A percentile compares a stretch with the other conserved stretches of the same genome.
These are phyloP conservation scores for Pseudopithomyces chartarum DNA, from an alignment of 2,329 filamentous ascomycete genomes.

Conservation along the genomic window DNA sequence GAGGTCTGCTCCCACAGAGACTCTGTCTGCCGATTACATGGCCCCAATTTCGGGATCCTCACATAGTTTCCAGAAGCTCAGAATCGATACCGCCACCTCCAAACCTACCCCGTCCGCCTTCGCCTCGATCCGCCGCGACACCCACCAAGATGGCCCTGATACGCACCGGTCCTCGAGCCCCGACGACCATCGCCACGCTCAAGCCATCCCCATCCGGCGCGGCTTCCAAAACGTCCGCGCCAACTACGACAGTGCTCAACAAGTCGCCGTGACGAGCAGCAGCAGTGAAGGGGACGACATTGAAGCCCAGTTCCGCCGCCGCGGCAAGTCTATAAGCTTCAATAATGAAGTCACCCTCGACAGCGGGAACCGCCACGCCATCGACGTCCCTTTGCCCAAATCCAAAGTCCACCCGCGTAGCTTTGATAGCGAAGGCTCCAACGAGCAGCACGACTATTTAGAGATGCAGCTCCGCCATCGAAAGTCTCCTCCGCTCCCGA, in stretches of 20 bases:
- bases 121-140: conserved; percentile 40
- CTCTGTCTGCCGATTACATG: conserved; percentile 39
- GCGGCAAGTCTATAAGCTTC: conserved; percentile 49
- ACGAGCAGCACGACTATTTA: conserved; percentile 38
- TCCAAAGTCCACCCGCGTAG: conserved; percentile 20
- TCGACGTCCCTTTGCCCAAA: conserved; percentile 46
- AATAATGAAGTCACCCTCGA: conserved; percentile 47
- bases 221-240: conserved; percentile 22
- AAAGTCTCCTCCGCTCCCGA: conserved; percentile 27
- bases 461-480: conserved; percentile 34
- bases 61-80: conserved; percentile 50
- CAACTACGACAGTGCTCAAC: conserved; percentile 21
- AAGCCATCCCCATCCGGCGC: conserved; percentile 23
- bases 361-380: conserved; percentile 43
- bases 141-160: conserved; percentile 27
- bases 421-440: conserved; percentile 35
- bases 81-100: conserved; percentile 44
- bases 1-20: conserved; percentile 43
- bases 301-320: conserved; percentile 35
- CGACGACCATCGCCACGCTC: conserved; percentile 22
- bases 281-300: conserved; percentile 32
- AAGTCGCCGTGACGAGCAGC: conserved; percentile 29
- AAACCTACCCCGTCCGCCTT: conserved; percentile 45
- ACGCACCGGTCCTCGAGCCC: conserved; percentile 27
- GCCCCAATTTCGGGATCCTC: conserved; percentile 45